A percentile compares a stretch with the other conserved stretches of the same genome.
Evolutionary conservation across 164 flowering plant species (phyloP).

Genomic region (Piper betle): DNA sequence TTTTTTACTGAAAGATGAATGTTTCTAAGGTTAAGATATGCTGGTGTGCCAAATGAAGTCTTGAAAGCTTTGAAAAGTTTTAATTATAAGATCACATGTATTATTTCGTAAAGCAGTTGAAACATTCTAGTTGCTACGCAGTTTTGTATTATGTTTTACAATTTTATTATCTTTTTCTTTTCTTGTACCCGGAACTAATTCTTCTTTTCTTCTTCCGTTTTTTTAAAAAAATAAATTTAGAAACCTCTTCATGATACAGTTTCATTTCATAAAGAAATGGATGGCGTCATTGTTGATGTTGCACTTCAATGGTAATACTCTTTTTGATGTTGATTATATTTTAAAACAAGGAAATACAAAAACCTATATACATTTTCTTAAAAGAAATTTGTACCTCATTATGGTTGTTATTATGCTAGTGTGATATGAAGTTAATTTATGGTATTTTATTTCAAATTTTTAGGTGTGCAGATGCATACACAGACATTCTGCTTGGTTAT

Average conservation of each 20-base stretch:
- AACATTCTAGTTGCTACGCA: neutral
- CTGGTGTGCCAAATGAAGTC: no score
- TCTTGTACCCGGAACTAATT: no score
- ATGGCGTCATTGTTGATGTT: conserved; percentile 62
- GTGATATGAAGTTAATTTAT: no score
- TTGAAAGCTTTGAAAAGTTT: no score
- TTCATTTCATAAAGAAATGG: conserved; percentile 54
- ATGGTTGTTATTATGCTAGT: no score
- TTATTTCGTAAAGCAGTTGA: no score
- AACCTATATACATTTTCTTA: neutral
- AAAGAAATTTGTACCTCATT: no score
- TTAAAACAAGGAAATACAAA: no score
- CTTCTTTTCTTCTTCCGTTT: neutral
- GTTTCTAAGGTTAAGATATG: no score
- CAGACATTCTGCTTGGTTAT: conserved; percentile 91
- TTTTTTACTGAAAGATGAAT: no score
- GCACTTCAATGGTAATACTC: conserved; percentile 77
- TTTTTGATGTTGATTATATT: neutral
- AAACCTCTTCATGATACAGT: conserved; percentile 80
- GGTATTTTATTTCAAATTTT: neutral
- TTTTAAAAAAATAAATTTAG: conserved; percentile 33
- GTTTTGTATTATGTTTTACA: no score
- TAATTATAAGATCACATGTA: no score
- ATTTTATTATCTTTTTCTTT: neutral
- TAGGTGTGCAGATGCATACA: conserved; percentile 95